Evolutionary conservation across 2,329 filamentous ascomycete genomes (phyloP).

Genomic region (Aspergillus chevalieri): DNA sequence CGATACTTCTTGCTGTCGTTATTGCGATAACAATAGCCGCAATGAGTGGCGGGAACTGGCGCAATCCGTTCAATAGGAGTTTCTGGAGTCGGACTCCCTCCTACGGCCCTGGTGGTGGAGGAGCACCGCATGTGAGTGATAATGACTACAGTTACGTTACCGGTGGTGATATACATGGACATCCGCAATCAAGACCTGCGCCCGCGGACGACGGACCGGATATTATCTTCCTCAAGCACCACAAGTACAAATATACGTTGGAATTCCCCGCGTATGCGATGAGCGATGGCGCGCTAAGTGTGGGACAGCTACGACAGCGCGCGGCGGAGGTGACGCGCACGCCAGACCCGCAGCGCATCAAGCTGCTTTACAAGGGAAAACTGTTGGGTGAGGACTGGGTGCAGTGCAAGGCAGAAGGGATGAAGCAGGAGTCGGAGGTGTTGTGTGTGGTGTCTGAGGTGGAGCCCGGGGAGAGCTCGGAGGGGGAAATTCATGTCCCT

Average conservation of each 20-base stretch:
- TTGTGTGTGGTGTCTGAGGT: slow-evolving; percentile 41
- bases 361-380: slow-evolving; percentile 44
- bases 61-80: slow-evolving; percentile 21
- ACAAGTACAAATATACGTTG: slow-evolving; percentile 36
- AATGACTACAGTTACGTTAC: slow-evolving; percentile 36
- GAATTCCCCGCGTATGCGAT: slow-evolving; percentile 44
- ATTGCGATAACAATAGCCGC: slow-evolving; percentile 23
- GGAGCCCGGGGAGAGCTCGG: slow-evolving; percentile 21
- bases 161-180: slow-evolving; percentile 27
- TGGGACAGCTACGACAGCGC: slow-evolving; percentile 35
- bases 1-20: slow-evolving; percentile 7
- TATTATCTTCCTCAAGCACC: slow-evolving; percentile 39
- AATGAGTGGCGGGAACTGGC: slow-evolving; percentile 26
- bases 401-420: slow-evolving; percentile 37
- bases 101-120: slow-evolving; percentile 1
- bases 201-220: slow-evolving; percentile 28
- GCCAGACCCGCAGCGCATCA: slow-evolving; percentile 31
- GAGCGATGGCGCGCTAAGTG: slow-evolving; percentile 38
- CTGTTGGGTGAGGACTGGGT: slow-evolving; percentile 36
- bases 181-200: slow-evolving; percentile 10
- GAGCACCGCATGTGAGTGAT: slow-evolving; percentile 30
- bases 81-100: slow-evolving; percentile 26
- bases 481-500: slow-evolving; percentile 20
- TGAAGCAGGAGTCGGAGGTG: slow-evolving; percentile 45
- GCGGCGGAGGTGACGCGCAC: slow-evolving; percentile 35